A percentile compares a stretch with the other conserved stretches of the same genome.
Conservation (phyloP, 2,329 filamentous ascomycete species). For the Fusarium circinatum region DNA sequence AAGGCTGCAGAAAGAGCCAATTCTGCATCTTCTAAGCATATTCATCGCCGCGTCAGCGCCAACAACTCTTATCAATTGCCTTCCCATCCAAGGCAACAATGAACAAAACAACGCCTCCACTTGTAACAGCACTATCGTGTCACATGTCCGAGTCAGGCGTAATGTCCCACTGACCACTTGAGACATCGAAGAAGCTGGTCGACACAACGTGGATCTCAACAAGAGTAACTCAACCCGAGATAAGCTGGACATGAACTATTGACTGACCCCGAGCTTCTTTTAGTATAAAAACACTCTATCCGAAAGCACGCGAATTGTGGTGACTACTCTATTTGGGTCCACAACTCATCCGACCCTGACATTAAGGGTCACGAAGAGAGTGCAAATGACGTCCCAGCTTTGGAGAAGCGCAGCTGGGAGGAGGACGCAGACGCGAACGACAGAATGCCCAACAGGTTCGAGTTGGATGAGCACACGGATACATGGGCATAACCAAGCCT, state of each 20-base stretch:
- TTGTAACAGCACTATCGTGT: neutral
- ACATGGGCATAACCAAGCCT: rapidly evolving
- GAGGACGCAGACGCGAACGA: neutral
- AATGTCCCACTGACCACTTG: neutral
- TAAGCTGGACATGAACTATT: too few relatives aligned
- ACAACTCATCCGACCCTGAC: neutral
- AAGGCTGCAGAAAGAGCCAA: neutral
- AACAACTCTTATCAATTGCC: neutral
- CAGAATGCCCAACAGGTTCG: neutral
- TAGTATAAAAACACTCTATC: neutral
- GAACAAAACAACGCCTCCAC: neutral
- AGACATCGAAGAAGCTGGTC: neutral
- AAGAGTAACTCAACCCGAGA: neutral
- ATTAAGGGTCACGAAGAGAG: neutral
- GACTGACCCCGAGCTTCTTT: neutral
- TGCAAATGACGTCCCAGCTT: neutral
- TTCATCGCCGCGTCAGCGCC: neutral
- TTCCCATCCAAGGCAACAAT: neutral
- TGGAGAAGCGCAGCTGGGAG: neutral
- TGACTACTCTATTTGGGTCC: neutral
- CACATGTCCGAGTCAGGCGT: neutral
- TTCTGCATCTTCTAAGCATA: neutral
- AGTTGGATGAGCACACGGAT: rapidly evolving
- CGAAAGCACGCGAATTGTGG: neutral
- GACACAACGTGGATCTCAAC: neutral